Evolutionary conservation across 2,329 filamentous ascomycete genomes (phyloP).

Genomic region (Helotiales sp.): DNA sequence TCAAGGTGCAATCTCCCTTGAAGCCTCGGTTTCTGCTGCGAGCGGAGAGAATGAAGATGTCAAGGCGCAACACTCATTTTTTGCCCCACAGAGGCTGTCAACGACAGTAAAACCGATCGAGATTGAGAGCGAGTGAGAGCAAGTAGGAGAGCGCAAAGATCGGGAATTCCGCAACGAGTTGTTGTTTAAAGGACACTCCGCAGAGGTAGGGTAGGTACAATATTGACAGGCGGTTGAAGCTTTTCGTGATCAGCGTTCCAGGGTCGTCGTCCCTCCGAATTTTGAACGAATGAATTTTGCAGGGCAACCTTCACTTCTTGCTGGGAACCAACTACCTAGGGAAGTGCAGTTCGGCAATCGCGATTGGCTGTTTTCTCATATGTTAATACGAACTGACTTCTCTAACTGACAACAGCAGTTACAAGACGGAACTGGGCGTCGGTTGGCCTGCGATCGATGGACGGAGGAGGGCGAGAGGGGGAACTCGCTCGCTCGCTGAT

Average conservation of each 20-base stretch:
- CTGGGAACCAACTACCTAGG: not conserved
- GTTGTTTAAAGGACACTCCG: not conserved
- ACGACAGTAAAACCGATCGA: not conserved
- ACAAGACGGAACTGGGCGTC: not conserved
- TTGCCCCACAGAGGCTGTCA: not conserved
- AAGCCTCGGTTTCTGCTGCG: slow-evolving; percentile 2
- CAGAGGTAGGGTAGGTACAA: no score
- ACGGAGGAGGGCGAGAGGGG: not conserved
- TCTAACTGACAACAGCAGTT: not conserved
- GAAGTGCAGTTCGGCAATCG: slow-evolving; percentile 10
- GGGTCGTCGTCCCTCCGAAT: not conserved
- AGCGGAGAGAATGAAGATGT: not conserved
- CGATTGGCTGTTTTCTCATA: not conserved
- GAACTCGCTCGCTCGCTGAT: not conserved
- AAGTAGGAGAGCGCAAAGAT: not conserved
- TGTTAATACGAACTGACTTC: not conserved
- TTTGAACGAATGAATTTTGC: not conserved
- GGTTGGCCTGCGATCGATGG: not conserved
- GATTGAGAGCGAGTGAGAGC: slow-evolving; percentile 2
- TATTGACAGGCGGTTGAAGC: not conserved
- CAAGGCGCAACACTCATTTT: not conserved
- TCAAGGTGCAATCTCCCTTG: not conserved
- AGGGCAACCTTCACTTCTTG: not conserved
- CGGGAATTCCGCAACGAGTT: not conserved
- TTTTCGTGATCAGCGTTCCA: slow-evolving; percentile 2